Evolutionary conservation across 2,329 filamentous ascomycete genomes (phyloP).

Genomic region (Penicillium verrucosum): DNA sequence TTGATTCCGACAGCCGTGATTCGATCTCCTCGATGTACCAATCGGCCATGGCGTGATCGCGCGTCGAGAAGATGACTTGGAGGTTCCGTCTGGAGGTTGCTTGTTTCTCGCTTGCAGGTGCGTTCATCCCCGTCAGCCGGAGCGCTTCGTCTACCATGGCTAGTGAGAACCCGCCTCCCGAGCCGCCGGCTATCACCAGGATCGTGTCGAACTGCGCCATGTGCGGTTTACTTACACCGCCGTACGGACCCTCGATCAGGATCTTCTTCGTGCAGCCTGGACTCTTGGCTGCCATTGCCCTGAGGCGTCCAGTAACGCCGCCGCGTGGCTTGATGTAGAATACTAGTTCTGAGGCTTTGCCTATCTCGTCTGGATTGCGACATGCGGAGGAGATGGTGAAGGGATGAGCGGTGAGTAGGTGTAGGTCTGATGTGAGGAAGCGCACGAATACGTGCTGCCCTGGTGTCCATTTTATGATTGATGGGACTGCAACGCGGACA

Average conservation of each 20-base stretch:
- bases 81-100: conserved; percentile 7
- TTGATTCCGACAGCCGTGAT: conserved; percentile 19
- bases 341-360: conserved; percentile 40
- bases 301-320: conserved; percentile 50
- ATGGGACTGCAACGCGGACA: conserved; percentile 44
- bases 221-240: conserved; percentile 44
- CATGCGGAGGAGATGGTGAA: conserved; percentile 55
- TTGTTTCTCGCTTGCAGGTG: conserved; percentile 1
- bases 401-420: conserved; percentile 49
- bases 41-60: conserved; percentile 20
- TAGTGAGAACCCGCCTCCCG: conserved; percentile 54
- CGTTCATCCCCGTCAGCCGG: conserved; percentile 8
- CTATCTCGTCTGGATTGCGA: conserved; percentile 12
- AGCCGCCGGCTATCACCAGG: conserved; percentile 55
- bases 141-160: conserved; percentile 49
- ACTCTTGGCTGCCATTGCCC: conserved; percentile 35
- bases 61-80: conserved; percentile 24
- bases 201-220: conserved; percentile 43
- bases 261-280: conserved; percentile 45
- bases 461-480: conserved; percentile 47
- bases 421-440: conserved; percentile 44
- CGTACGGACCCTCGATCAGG: conserved; percentile 57
- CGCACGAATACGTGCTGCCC: conserved; percentile 56
- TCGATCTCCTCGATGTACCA: conserved; percentile 26
- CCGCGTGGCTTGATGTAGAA: conserved; percentile 53